These are phyloP conservation scores for Aspergillus coremiiformis DNA, from an alignment of 495 filamentous ascomycete genomes.

Conservation along the genomic window DNA sequence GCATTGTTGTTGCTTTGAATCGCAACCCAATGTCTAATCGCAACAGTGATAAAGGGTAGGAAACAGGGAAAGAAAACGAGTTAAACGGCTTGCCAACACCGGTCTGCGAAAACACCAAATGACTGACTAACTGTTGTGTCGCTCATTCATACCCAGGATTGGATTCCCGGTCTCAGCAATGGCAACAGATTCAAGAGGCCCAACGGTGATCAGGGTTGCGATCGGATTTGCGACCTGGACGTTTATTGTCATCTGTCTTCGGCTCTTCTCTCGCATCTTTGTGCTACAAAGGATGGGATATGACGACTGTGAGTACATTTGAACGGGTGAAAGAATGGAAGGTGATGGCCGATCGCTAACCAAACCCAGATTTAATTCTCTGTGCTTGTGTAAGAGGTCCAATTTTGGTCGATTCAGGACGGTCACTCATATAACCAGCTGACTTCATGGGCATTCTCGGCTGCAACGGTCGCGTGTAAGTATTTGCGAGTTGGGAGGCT, in stretches of 20 bases:
- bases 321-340: background rate
- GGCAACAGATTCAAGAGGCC: slow-evolving; percentile 23
- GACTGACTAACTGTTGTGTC: background rate
- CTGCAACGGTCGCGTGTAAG: slow-evolving; percentile 29
- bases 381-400: slow-evolving; percentile 26
- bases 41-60: background rate
- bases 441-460: slow-evolving; percentile 31
- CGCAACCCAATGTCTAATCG: background rate
- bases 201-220: slow-evolving; percentile 23
- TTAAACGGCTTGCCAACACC: background rate
- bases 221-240: slow-evolving; percentile 30
- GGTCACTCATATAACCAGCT: slow-evolving; percentile 2
- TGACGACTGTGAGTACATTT: slow-evolving; percentile 29
- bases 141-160: background rate
- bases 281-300: slow-evolving; percentile 28
- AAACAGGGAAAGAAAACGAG: background rate
- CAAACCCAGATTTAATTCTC: slow-evolving; percentile 33
- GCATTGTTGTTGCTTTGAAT: background rate
- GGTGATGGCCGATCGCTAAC: background rate
- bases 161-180: background rate
- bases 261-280: slow-evolving; percentile 31
- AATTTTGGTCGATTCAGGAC: background rate
- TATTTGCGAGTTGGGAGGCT: background rate
- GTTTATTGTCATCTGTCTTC: slow-evolving; percentile 27
- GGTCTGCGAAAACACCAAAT: too few relatives aligned